A percentile compares a stretch with the other conserved stretches of the same genome.
Conservation (phyloP, 805 yeast genomes). For the Candida montana region DNA sequence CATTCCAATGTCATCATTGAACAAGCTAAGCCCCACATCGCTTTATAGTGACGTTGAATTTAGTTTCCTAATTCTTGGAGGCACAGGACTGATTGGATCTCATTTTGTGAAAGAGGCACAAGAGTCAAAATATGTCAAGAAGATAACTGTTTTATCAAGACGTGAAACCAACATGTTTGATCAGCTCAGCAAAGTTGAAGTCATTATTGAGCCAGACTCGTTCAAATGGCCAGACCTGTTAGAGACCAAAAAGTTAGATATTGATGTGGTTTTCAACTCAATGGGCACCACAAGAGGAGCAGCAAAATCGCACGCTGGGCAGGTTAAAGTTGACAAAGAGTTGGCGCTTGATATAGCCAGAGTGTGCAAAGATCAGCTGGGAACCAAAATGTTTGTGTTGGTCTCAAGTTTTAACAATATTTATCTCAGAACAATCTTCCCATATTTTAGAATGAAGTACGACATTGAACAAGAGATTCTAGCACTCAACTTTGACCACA, state of each 20-base stretch:
- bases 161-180: slow-evolving; percentile 3
- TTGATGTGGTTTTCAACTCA: slow-evolving; percentile 45
- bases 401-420: slow-evolving; percentile 59
- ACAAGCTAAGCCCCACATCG: neutral
- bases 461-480: slow-evolving; percentile 60
- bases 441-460: slow-evolving; percentile 65
- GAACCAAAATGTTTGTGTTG: slow-evolving; percentile 57
- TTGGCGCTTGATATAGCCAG: slow-evolving; percentile 59
- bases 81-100: slow-evolving; percentile 20
- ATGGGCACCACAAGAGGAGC: slow-evolving; percentile 66
- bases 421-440: slow-evolving; percentile 41
- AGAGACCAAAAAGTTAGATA: neutral
- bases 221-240: slow-evolving; percentile 45
- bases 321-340: slow-evolving; percentile 65
- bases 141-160: slow-evolving; percentile 11
- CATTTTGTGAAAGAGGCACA: slow-evolving; percentile 14
- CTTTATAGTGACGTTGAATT: neutral
- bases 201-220: slow-evolving; percentile 41
- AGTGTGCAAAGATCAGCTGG: slow-evolving; percentile 55
- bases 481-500: slow-evolving; percentile 54
- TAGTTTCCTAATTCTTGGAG: slow-evolving; percentile 17
- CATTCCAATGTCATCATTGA: slow-evolving; percentile 6
- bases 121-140: slow-evolving; percentile 6
- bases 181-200: slow-evolving; percentile 27
- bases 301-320: slow-evolving; percentile 66